Conservation (phyloP, 768 basidiomycete genomes). For the Tephrocybe sp. region DNA sequence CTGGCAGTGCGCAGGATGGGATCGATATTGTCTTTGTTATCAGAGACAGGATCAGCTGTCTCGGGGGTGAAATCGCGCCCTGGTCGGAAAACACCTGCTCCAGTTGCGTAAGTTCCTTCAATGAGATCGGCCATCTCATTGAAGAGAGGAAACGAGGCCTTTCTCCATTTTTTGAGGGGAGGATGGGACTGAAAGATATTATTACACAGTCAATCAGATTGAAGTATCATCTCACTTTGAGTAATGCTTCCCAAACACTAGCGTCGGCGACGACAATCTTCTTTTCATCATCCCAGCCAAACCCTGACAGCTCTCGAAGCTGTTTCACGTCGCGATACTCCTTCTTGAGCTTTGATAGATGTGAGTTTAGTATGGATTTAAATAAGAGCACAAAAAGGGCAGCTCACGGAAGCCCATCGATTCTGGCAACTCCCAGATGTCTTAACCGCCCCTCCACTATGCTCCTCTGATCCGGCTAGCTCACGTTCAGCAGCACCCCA, state of each 20-base stretch:
- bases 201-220: not conserved
- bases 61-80: slow-evolving; percentile 1
- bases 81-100: slow-evolving; percentile 11
- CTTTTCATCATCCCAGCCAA: slow-evolving; percentile 19
- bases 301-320: slow-evolving; percentile 16
- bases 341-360: slow-evolving; percentile 18
- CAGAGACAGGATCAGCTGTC: too few relatives aligned
- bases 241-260: slow-evolving; percentile 2
- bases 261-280: slow-evolving; percentile 22
- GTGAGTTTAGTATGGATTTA: too few relatives aligned
- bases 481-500: slow-evolving; percentile 1
- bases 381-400: too few relatives aligned
- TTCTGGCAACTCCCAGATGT: slow-evolving; percentile 4
- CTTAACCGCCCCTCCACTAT: slow-evolving; percentile 1
- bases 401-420: not conserved
- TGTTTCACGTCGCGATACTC: slow-evolving; percentile 14
- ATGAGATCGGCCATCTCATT: slow-evolving; percentile 17
- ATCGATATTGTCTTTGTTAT: too few relatives aligned
- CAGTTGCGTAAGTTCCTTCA: slow-evolving; percentile 16
- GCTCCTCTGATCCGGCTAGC: slow-evolving; percentile 1
- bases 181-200: slow-evolving; percentile 10
- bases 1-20: not conserved
- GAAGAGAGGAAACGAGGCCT: slow-evolving; percentile 20
- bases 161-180: slow-evolving; percentile 20
- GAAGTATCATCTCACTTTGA: not conserved